Percentiles rank a stretch among this genome's conserved stretches.
These are phyloP conservation scores for Phytophthora kernoviae DNA, from an alignment of 352 stramenopile genomes.

Conservation along the genomic window DNA sequence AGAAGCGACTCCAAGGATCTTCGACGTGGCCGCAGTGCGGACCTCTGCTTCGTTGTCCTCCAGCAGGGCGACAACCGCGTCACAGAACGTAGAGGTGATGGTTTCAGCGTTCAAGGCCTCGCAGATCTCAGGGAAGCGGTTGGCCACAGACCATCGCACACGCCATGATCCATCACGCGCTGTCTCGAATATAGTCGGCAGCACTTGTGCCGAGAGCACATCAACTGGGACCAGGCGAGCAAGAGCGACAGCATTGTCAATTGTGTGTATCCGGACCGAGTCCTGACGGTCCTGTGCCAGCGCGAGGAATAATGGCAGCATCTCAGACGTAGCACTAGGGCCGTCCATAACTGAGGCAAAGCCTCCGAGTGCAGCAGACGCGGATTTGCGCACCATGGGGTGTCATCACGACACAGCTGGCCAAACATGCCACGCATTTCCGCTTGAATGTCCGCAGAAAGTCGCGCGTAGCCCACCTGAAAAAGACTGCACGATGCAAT, in stretches of 20 bases:
- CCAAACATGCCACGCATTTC: constrained; percentile 93
- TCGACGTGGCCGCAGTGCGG: constrained; percentile 94
- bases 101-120: constrained; percentile 80
- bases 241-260: constrained; percentile 96
- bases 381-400: constrained; percentile 97
- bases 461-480: constrained; percentile 63
- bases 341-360: constrained; percentile 85
- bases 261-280: constrained; percentile 96
- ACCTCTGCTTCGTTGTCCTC: constrained; percentile 98
- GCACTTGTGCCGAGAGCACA: constrained; percentile 77
- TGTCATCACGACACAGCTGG: constrained; percentile 96
- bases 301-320: constrained; percentile 85
- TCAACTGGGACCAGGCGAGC: constrained; percentile 83
- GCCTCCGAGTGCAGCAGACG: constrained; percentile 85
- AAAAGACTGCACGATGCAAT: constrained; percentile 88
- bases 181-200: constrained; percentile 92
- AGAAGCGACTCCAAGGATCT: constrained; percentile 65
- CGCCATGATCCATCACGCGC: constrained; percentile 97
- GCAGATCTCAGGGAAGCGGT: constrained; percentile 95
- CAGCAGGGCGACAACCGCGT: constrained; percentile 94
- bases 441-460: constrained; percentile 66
- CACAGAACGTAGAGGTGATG: constrained; percentile 74
- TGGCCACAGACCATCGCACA: constrained; percentile 97
- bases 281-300: constrained; percentile 94
- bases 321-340: constrained; percentile 60